Conservation (phyloP, 148 eudicot genomes). For the Cornus suecica region DNA sequence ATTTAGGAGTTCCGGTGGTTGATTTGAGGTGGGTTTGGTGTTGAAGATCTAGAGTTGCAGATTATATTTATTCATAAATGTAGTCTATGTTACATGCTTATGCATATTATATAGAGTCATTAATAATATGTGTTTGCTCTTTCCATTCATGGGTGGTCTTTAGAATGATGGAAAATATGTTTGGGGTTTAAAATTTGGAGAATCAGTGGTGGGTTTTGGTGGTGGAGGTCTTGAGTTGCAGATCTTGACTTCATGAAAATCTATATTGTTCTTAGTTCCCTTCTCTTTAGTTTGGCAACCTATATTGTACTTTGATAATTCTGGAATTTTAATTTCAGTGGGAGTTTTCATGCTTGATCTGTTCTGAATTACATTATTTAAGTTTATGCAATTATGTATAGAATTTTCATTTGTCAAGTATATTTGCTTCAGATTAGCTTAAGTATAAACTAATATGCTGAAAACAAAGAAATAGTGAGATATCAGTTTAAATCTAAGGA, state of each 20-base stretch:
- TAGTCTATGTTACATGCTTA: too few relatives aligned
- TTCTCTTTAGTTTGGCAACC: too few relatives aligned
- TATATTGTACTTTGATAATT: background rate
- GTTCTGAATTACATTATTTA: background rate
- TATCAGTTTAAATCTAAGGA: background rate
- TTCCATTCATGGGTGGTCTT: too few relatives aligned
- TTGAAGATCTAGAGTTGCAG: too few relatives aligned
- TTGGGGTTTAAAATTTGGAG: too few relatives aligned
- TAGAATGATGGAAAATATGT: too few relatives aligned
- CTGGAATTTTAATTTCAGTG: background rate
- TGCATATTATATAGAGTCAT: too few relatives aligned
- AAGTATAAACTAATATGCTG: background rate
- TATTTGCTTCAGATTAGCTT: background rate
- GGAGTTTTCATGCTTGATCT: background rate
- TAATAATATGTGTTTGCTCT: too few relatives aligned
- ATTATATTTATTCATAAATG: too few relatives aligned
- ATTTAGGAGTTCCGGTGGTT: background rate
- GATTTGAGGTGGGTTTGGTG: background rate
- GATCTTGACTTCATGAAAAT: background rate
- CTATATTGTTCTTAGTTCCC: background rate
- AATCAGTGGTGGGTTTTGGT: too few relatives aligned
- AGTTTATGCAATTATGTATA: background rate
- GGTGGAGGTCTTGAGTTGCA: background rate
- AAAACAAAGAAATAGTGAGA: background rate
- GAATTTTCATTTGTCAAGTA: too few relatives aligned